These are phyloP conservation scores for Pestalotiopsis sp. DNA, from an alignment of 2,329 filamentous ascomycete genomes.

Conservation along the genomic window DNA sequence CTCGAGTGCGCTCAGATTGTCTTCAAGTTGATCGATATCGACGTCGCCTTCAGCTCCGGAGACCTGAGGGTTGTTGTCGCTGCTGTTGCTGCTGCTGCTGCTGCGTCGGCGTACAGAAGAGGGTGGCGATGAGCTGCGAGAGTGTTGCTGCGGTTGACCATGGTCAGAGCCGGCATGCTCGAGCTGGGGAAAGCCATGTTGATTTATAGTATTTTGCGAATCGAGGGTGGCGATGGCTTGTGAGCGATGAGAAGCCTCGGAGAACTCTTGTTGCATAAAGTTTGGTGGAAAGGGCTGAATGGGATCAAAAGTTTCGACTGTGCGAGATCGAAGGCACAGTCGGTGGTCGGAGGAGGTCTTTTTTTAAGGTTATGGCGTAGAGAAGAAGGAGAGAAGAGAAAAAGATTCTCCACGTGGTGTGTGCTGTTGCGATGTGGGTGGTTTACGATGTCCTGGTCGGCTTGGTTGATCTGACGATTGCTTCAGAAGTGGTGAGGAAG, in stretches of 20 bases:
- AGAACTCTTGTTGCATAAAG: constrained; percentile 68
- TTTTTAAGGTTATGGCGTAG: not conserved
- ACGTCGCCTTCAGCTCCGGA: constrained; percentile 27
- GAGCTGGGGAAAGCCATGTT: constrained; percentile 57
- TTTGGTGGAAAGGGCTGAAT: constrained; percentile 39
- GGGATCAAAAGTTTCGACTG: constrained; percentile 42
- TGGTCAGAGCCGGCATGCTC: constrained; percentile 44
- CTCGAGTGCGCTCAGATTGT: constrained; percentile 57
- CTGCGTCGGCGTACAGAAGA: constrained; percentile 30
- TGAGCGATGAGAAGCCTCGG: constrained; percentile 33
- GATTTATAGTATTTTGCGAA: constrained; percentile 38
- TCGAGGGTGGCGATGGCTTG: constrained; percentile 34
- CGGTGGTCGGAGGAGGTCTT: constrained; percentile 21
- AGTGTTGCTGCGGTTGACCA: constrained; percentile 33
- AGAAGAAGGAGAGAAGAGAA: too few relatives aligned
- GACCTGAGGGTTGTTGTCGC: constrained; percentile 23
- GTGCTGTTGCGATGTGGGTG: not conserved
- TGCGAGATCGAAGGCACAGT: constrained; percentile 57
- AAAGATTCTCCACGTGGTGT: not conserved
- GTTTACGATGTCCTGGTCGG: not conserved
- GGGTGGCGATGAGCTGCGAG: constrained; percentile 38
- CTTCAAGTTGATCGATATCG: constrained; percentile 48
- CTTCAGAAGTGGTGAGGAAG: not conserved
- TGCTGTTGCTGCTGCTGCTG: too few relatives aligned
- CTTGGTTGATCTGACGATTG: not conserved